Conservation (phyloP, 2,329 filamentous ascomycete genomes). For the Podosphaera fusca region DNA sequence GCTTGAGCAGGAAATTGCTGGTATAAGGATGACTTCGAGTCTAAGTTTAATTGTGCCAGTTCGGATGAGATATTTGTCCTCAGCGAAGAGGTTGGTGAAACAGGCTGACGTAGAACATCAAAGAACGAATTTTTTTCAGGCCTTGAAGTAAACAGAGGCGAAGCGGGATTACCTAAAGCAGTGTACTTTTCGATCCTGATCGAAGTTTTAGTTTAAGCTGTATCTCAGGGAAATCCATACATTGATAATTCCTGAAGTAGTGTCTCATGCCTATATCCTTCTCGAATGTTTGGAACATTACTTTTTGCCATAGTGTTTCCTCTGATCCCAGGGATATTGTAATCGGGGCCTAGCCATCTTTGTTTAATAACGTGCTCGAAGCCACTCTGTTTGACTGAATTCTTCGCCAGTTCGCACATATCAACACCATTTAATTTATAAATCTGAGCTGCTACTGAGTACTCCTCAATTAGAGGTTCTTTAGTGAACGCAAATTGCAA, state of each 20-base stretch:
- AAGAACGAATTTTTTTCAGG: conserved; percentile 7
- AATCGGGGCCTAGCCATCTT: conserved; percentile 70
- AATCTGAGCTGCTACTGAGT: conserved; percentile 91
- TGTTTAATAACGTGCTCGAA: conserved; percentile 79
- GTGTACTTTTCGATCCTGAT: conserved; percentile 15
- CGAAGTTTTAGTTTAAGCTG: conserved; percentile 3
- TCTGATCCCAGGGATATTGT: conserved; percentile 50
- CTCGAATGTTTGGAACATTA: conserved; percentile 81
- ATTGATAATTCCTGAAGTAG: conserved; percentile 63
- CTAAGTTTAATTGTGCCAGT: conserved; percentile 4
- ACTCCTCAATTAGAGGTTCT: conserved; percentile 92
- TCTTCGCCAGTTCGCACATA: conserved; percentile 95
- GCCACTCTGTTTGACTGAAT: conserved; percentile 83
- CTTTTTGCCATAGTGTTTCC: conserved; percentile 91
- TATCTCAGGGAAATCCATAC: conserved; percentile 15
- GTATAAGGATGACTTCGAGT: conserved; percentile 10
- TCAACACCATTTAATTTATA: conserved; percentile 94
- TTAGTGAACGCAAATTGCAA: conserved; percentile 97
- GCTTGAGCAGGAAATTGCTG: conserved; percentile 15
- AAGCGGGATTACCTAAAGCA: conserved; percentile 5
- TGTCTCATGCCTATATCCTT: conserved; percentile 75
- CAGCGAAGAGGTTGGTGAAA: conserved; percentile 16
- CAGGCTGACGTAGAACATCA: conserved; percentile 7
- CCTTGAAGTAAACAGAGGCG: conserved; percentile 10
- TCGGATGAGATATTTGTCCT: conserved; percentile 15